Evolutionary conservation across 2,329 filamentous ascomycete species (phyloP).

Genomic region (Juglanconis oblonga): DNA sequence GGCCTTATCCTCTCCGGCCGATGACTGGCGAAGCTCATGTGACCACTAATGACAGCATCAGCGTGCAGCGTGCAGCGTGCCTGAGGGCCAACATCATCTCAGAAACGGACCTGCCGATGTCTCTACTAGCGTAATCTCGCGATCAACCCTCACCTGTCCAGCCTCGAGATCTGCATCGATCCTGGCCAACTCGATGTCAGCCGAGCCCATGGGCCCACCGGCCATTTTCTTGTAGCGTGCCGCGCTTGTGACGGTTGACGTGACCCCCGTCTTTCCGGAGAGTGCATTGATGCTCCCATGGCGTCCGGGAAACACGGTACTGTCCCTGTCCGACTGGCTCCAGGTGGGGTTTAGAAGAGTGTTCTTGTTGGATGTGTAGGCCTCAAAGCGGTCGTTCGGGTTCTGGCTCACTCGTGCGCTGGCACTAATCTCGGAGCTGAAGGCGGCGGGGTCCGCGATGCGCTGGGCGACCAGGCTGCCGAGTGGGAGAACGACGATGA

Average conservation of each 20-base stretch:
- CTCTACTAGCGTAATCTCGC: slow-evolving; percentile 25
- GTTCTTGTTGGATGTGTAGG: slow-evolving; percentile 14
- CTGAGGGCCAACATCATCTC: not conserved
- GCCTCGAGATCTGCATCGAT: slow-evolving; percentile 24
- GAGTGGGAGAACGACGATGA: slow-evolving; percentile 50
- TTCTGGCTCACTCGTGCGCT: slow-evolving; percentile 18
- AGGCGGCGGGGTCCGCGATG: slow-evolving; percentile 29
- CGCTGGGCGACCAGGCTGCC: slow-evolving; percentile 51
- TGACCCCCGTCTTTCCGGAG: slow-evolving; percentile 19
- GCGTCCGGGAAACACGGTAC: slow-evolving; percentile 3
- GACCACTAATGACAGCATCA: not conserved
- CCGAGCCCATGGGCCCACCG: slow-evolving; percentile 24
- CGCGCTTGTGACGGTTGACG: slow-evolving; percentile 5
- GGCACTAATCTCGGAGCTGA: slow-evolving; percentile 15
- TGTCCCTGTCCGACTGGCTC: slow-evolving; percentile 16
- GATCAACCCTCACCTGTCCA: slow-evolving; percentile 27
- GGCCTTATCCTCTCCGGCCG: not conserved
- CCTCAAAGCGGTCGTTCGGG: slow-evolving; percentile 19
- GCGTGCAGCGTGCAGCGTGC: not conserved
- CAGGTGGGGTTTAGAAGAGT: slow-evolving; percentile 3
- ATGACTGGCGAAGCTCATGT: not conserved
- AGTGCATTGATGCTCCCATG: slow-evolving; percentile 19
- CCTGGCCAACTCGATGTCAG: slow-evolving; percentile 32
- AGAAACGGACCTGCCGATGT: not conserved
- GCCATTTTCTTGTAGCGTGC: slow-evolving; percentile 22